Evolutionary conservation across 2,329 filamentous ascomycete species (phyloP), one percentile per base, ranked within the genome.

Genomic region (Cadophora luteo-olivacea): DNA sequence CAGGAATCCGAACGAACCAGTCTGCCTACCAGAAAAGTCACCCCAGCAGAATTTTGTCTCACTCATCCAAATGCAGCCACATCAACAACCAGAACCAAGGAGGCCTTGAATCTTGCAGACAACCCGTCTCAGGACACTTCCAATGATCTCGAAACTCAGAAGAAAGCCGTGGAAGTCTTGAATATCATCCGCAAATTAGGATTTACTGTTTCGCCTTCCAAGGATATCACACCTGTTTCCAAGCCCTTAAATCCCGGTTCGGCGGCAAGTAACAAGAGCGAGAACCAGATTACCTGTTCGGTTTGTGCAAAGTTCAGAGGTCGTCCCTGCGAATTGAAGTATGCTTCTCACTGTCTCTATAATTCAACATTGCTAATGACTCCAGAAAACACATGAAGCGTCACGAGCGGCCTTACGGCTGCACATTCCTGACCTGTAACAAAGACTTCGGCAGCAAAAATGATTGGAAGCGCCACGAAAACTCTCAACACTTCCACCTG

Each of bases 401-500:
- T 1, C 94, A 97, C 78, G 85, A 87, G 8, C 89, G 89, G 72
- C 94, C 93, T 0, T 97, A 95, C 71, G 89, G 89, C 14, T 97
- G 94, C 79, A 97, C 93, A 0, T 92, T 89, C 71, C 79, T 83
- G 9, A 80, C 81, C 36, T 97, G 94, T 75, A 79, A 80, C 61
- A 94, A 93, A 76, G 83, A 78, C 0, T 97, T 97, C 73, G 94
- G 94, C n/a, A 94, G 92, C 79, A 97, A 97, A 77, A 94, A 93
- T 68, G 94, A 97, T 79, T 97, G 89, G 94, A 97, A 97, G 77
- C 88, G 94, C 1, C 94, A 97, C 75, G 95, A 97, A 76, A 91
- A 89, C 72, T 89, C 87, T 19, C 91, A 95, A 75, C 94, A 97
- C 77, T 88, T 87, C 69, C 87, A 91, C 68, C 79, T 86, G 6